Evolutionary conservation across 2,329 filamentous ascomycete species (phyloP), one percentile per base, ranked within the genome.

Genomic region (Neonectria ditissima): DNA sequence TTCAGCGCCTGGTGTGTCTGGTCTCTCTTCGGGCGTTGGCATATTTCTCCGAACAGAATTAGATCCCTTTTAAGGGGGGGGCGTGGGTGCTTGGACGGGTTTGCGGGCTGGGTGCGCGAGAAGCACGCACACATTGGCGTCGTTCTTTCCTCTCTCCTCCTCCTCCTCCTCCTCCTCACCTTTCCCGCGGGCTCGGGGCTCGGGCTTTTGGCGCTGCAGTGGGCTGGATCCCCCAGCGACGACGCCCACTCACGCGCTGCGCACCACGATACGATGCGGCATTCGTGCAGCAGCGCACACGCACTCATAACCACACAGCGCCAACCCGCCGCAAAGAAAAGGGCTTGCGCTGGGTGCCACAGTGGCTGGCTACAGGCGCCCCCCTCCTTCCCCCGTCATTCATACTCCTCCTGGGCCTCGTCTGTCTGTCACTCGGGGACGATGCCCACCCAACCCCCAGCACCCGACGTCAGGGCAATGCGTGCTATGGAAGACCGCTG

Each of bases 1-100:
- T 37, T 37, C 34, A 37, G 34, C 8, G 32, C 14, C 32, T 14
- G 32, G 14, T 41, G 14, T 41, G 24, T 26, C 16, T 20, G 37
- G n/a, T 18, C n/a, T 11, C n/a, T 41, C n/a, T n/a, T n/a, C 37
- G 37, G 37, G 37, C 37, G 37, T 41, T 59, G 56, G 59, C 55
- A 62, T 68, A 71, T 69, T 69, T 69, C 69, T 69, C 69, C 69
- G 65, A 70, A 55, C 55, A 60, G 51, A 65, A 71, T 72, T 62
- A 69, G 68, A 69, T 71, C 60, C 65, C 54, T 57, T 32, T 50
- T 41, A 22, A 45, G 44, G 26, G 39, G 52, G 52, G 41, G 37
- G 9, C 20, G 6, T 11, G 26, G 18, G 26, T 24, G 4, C 30
- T 14, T n/a, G n/a, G n/a, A n/a, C n/a, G n/a, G n/a, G n/a, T n/a